Evolutionary conservation across 306 rosid genomes (phyloP).

Genomic region (Dalbergia oliveri): DNA sequence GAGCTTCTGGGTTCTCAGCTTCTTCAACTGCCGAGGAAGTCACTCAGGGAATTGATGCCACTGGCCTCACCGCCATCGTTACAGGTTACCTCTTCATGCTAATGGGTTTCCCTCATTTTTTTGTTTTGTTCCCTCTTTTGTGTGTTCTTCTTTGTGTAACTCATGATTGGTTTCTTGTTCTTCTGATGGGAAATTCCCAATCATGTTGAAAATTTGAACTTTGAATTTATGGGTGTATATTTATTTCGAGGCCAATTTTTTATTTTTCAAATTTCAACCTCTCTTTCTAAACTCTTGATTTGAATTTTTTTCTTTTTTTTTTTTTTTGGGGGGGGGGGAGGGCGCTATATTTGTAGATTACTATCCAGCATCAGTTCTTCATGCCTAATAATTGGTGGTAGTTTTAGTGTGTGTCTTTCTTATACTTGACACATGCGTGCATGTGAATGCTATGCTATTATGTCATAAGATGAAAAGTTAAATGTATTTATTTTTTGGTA

Average conservation of each 20-base stretch:
- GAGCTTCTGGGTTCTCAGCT: constrained; percentile 62
- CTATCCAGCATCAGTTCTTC: too few relatives aligned
- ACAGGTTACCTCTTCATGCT: constrained; percentile 47
- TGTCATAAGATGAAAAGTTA: too few relatives aligned
- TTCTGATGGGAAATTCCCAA: constrained; percentile 4
- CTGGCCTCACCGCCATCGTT: constrained; percentile 71
- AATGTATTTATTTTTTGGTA: too few relatives aligned
- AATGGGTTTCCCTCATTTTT: constrained; percentile 6
- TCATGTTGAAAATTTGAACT: constrained; percentile 20
- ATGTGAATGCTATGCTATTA: too few relatives aligned
- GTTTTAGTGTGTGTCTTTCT: neutral
- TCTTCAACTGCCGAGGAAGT: constrained; percentile 70
- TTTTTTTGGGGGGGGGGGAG: too few relatives aligned
- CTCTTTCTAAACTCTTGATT: neutral
- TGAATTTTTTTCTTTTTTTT: too few relatives aligned
- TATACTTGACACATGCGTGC: neutral
- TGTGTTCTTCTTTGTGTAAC: neutral
- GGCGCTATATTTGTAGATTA: too few relatives aligned
- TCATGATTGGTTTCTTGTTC: neutral
- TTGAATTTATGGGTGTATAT: neutral
- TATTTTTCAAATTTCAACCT: neutral
- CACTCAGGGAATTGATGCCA: constrained; percentile 61
- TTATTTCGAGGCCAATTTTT: neutral
- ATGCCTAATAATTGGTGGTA: too few relatives aligned
- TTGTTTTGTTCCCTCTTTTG: neutral